Evolutionary conservation across 768 basidiomycete species (phyloP).

Genomic region (Exsudoporus frostii): DNA sequence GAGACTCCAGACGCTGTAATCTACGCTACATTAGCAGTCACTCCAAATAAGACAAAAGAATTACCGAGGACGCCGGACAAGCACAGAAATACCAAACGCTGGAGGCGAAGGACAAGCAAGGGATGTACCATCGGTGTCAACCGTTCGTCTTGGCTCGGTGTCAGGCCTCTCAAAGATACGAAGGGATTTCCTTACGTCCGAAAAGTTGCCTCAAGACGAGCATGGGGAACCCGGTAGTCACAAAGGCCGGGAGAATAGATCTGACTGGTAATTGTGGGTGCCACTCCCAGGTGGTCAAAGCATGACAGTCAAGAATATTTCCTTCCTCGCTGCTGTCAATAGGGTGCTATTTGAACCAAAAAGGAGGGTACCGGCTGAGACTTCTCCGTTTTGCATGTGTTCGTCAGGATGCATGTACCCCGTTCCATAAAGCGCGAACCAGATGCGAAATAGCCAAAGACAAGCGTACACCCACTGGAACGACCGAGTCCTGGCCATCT

Average conservation of each 20-base stretch:
- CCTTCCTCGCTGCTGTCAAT: slow-evolving; percentile 23
- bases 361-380: slow-evolving; percentile 31
- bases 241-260: slow-evolving; percentile 32
- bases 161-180: slow-evolving; percentile 2
- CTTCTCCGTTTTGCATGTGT: slow-evolving; percentile 40
- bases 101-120: slow-evolving; percentile 25
- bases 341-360: neutral
- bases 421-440: slow-evolving; percentile 33
- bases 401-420: slow-evolving; percentile 44
- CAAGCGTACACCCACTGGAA: slow-evolving; percentile 20
- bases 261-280: slow-evolving; percentile 32
- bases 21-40: slow-evolving; percentile 14
- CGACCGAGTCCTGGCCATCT: slow-evolving; percentile 10
- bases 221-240: slow-evolving; percentile 35
- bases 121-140: slow-evolving; percentile 3
- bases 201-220: slow-evolving; percentile 13
- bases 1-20: slow-evolving; percentile 25
- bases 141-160: slow-evolving; percentile 9
- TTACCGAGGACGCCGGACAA: slow-evolving; percentile 35
- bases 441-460: slow-evolving; percentile 28
- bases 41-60: neutral
- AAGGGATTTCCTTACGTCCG: slow-evolving; percentile 21
- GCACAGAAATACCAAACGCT: slow-evolving; percentile 31
- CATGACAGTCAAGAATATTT: slow-evolving; percentile 25
- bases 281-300: slow-evolving; percentile 40